Percentiles rank a stretch among this genome's conserved stretches.
Conservation (phyloP, 2,329 filamentous ascomycete species). For the Leptodontidium sp. region DNA sequence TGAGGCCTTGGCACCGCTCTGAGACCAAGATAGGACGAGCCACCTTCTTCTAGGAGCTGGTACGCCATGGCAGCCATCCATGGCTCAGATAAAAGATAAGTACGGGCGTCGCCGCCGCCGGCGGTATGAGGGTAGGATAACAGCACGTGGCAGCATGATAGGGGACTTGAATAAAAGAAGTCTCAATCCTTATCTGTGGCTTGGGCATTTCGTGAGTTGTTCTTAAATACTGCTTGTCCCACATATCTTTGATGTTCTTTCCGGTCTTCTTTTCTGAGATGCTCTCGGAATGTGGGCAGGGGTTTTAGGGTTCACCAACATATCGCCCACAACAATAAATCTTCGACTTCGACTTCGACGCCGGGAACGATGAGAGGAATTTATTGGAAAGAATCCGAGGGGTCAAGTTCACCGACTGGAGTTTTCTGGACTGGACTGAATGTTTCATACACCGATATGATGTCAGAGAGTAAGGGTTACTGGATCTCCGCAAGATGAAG, state of each 20-base stretch:
- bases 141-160: constrained; percentile 28
- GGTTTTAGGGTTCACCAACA: background rate
- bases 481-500: too few relatives aligned
- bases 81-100: constrained; percentile 20
- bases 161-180: constrained; percentile 20
- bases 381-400: background rate
- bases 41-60: constrained; percentile 18
- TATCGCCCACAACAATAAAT: constrained; percentile 4
- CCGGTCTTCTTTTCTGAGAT: background rate
- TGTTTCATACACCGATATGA: background rate
- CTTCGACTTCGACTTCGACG: background rate
- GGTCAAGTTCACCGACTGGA: background rate
- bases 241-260: background rate
- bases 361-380: background rate
- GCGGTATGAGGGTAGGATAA: constrained; percentile 3
- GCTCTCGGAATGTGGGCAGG: background rate
- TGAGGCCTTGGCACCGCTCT: background rate
- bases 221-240: constrained; percentile 31
- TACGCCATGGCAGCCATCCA: constrained; percentile 15
- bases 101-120: background rate
- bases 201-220: constrained; percentile 16
- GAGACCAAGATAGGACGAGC: constrained; percentile 16
- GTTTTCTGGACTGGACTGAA: background rate
- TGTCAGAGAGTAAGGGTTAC: background rate
- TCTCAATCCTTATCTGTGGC: constrained; percentile 37